Evolutionary conservation across 805 yeast species (phyloP), one percentile per base, ranked within the genome.

Genomic region (Starmerella gropengiesseri): DNA sequence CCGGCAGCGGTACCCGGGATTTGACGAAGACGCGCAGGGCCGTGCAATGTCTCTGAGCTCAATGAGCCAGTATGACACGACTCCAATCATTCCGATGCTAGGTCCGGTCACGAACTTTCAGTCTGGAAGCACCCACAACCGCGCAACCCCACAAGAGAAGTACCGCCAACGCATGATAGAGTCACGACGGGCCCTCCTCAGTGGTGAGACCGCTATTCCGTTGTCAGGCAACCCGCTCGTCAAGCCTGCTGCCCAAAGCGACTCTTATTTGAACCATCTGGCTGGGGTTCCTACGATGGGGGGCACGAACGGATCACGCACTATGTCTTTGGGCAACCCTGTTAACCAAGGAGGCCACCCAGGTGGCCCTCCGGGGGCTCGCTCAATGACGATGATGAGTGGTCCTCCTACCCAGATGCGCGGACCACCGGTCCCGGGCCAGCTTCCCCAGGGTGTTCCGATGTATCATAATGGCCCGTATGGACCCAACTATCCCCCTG

Each of bases 21-120:
- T 52, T 16, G 49, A 41, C 37, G 51, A 48, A 31, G 45, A 45
- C 38, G 35, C 39, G 6, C 27, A 29, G 19, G 52, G 50, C 18
- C 46, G 62, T 7, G 49, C 63, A 16, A 54, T 57, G 60, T 52
- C 60, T 7, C 52, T 59, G 40, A 52, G 56, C n/a, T 42, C 56
- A 20, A 57, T 56, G 60, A 54, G 60, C 17, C 45, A 44, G 28
- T 55, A 50, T 43, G 65, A 61, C 46, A 54, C 65, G 7, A 55
- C 65, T 21, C 65, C 65, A 17, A 48, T 61, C 29, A 60, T 61
- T 34, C 65, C 65, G 23, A 57, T 54, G 41, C 40, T 61, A 17
- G 53, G 54, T 17, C 40, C 53, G 5, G 42, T 26, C 21, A 29
- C 38, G 16, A 37, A 31, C 30, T 37, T 32, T 27, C 36, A 38